Percentiles rank a stretch among this genome's conserved stretches.
These are phyloP conservation scores for Oryza coarctata DNA, from an alignment of 176 grass and related monocot species.

Conservation along the genomic window DNA sequence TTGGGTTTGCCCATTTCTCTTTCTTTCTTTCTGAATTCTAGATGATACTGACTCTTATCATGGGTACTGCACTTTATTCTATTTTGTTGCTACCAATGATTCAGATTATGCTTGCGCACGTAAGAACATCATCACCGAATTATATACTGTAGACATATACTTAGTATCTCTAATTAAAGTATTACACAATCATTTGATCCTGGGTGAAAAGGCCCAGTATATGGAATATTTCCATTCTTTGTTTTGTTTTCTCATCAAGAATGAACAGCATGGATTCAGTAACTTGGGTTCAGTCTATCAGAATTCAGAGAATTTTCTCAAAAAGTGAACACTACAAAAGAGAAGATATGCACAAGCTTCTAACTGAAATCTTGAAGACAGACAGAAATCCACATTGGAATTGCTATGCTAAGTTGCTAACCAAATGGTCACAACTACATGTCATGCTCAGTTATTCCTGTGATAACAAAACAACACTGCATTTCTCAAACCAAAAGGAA, in stretches of 20 bases:
- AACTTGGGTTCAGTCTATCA: background rate
- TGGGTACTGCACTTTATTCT: slow-evolving; percentile 2
- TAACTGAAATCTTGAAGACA: background rate
- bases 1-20: background rate
- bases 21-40: background rate
- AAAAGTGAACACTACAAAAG: background rate
- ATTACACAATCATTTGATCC: background rate
- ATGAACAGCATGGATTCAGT: background rate
- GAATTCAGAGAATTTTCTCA: background rate
- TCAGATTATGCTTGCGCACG: slow-evolving; percentile 19
- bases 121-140: slow-evolving; percentile 26
- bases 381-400: background rate
- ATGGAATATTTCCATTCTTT: background rate
- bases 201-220: background rate
- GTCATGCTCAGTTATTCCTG: background rate
- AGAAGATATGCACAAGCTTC: background rate
- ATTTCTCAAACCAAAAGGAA: slow-evolving; percentile 10
- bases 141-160: background rate
- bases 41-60: background rate
- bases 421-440: background rate
- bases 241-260: background rate
- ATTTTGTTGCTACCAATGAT: slow-evolving; percentile 8
- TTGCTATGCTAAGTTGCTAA: background rate
- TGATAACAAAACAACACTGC: background rate
- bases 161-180: background rate